Evolutionary conservation across 257 asterid species (phyloP).

Genomic region (Osmanthus fragrans): DNA sequence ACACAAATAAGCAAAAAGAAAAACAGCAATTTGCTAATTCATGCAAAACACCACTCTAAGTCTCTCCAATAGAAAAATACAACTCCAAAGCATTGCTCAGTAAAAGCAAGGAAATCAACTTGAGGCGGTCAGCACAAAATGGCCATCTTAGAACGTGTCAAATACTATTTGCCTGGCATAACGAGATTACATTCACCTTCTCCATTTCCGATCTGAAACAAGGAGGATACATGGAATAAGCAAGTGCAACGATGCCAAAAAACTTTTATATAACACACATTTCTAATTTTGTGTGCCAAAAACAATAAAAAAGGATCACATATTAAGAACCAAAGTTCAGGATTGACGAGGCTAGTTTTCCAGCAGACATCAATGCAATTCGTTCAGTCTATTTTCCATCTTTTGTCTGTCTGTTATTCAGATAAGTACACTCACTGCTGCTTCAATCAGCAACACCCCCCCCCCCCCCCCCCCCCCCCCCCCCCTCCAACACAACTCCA

Average conservation of each 20-base stretch:
- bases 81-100: not conserved
- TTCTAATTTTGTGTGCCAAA: not conserved
- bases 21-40: not conserved
- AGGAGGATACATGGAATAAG: constrained; percentile 1
- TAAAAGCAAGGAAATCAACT: not conserved
- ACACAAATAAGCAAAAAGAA: not conserved
- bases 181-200: constrained; percentile 44
- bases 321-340: not conserved
- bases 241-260: not conserved
- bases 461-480: not conserved
- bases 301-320: not conserved
- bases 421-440: not conserved
- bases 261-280: not conserved
- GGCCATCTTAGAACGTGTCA: constrained; percentile 22
- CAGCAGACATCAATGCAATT: not conserved
- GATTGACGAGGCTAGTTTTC: not conserved
- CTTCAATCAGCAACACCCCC: not conserved
- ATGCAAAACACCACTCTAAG: not conserved
- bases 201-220: constrained; percentile 81
- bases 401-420: not conserved
- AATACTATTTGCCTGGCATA: constrained; percentile 25
- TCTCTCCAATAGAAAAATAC: not conserved
- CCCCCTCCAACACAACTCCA: not conserved
- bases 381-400: not conserved
- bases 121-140: not conserved